Conservation (phyloP, 805 yeast genomes). For the Scheffersomyces spartinae region DNA sequence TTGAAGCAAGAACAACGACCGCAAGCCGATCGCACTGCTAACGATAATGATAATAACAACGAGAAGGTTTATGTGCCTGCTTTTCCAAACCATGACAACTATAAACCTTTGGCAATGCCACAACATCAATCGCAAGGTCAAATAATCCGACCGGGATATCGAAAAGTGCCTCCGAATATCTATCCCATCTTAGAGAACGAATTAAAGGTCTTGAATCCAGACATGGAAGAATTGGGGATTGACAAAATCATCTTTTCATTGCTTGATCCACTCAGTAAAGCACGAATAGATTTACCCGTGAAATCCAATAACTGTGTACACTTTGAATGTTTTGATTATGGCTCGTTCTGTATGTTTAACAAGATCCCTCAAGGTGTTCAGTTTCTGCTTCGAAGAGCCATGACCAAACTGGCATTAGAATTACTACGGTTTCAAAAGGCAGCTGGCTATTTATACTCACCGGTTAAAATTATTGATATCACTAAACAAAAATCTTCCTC, state of each 20-base stretch:
- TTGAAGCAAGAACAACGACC: too few species aligned
- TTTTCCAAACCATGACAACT: too few species aligned
- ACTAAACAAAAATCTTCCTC: neutral
- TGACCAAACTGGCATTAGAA: constrained; percentile 16
- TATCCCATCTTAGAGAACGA: too few species aligned
- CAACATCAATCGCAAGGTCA: too few species aligned
- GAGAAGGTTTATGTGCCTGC: too few species aligned
- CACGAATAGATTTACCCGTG: constrained; percentile 27
- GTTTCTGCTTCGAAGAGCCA: constrained; percentile 11
- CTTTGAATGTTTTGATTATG: constrained; percentile 34
- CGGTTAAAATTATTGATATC: neutral
- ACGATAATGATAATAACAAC: too few species aligned
- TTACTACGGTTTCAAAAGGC: neutral
- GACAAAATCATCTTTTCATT: constrained; percentile 26
- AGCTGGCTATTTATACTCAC: constrained; percentile 1
- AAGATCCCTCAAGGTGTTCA: constrained; percentile 18
- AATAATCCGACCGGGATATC: too few species aligned
- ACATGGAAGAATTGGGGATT: too few species aligned
- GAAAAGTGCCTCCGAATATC: too few species aligned
- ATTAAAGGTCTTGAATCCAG: too few species aligned
- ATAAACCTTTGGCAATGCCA: too few species aligned
- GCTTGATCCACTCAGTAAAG: constrained; percentile 28
- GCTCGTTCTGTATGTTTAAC: constrained; percentile 28
- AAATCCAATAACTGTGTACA: constrained; percentile 26
- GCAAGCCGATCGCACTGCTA: too few species aligned